Conservation (phyloP, 148 eudicot species). For the Rhododendron kiyosumense region DNA sequence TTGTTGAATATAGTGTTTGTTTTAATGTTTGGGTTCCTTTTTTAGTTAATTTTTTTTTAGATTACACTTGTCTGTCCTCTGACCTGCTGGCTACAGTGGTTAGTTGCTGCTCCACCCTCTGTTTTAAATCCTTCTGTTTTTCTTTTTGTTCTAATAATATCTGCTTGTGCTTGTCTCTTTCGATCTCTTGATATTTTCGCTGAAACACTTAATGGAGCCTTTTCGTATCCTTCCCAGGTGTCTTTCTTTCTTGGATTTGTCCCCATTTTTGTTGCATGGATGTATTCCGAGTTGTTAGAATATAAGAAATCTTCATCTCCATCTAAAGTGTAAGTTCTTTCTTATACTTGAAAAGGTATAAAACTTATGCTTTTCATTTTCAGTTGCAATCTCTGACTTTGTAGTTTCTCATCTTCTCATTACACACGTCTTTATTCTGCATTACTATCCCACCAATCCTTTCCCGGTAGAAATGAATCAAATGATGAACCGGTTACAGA, state of each 20-base stretch:
- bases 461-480: neutral
- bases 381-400: neutral
- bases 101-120: neutral
- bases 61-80: neutral
- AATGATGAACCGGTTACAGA: neutral
- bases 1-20: neutral
- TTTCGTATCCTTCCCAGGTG: slow-evolving; percentile 39
- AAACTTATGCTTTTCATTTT: neutral
- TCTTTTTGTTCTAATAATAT: neutral
- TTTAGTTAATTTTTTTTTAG: neutral
- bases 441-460: neutral
- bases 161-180: neutral
- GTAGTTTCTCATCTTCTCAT: neutral
- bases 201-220: neutral
- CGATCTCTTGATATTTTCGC: neutral
- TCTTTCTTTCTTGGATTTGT: slow-evolving; percentile 85
- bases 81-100: neutral
- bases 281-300: slow-evolving; percentile 81
- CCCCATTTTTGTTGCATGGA: slow-evolving; percentile 77
- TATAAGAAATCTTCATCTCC: slow-evolving; percentile 58
- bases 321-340: slow-evolving; percentile 73
- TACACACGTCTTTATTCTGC: neutral
- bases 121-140: neutral
- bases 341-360: neutral
- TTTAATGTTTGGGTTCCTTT: neutral